Percentiles rank a stretch among this genome's conserved stretches.
These are phyloP conservation scores for Xylariaceae sp. DNA, from an alignment of 2,329 filamentous ascomycete genomes.

Conservation along the genomic window DNA sequence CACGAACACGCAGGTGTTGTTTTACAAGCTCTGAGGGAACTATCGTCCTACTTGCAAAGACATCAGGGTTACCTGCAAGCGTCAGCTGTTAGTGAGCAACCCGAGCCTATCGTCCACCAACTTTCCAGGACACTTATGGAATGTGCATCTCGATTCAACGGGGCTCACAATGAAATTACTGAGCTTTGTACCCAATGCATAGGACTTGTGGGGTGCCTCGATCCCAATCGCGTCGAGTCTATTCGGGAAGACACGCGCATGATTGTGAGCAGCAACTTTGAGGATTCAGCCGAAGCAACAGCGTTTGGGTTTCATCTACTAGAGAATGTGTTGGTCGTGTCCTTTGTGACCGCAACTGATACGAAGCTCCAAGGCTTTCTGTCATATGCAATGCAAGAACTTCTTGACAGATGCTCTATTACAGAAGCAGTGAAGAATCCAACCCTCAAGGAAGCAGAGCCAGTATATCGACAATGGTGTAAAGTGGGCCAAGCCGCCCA, in stretches of 20 bases:
- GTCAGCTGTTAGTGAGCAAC: constrained; percentile 77
- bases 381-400: constrained; percentile 90
- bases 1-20: constrained; percentile 88
- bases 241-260: constrained; percentile 77
- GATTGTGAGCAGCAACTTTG: constrained; percentile 83
- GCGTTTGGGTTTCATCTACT: constrained; percentile 84
- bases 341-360: constrained; percentile 87
- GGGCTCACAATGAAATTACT: constrained; percentile 62
- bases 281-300: constrained; percentile 69
- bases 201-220: constrained; percentile 85
- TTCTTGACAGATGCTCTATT: constrained; percentile 75
- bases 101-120: constrained; percentile 66
- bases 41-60: constrained; percentile 65
- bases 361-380: constrained; percentile 85
- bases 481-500: constrained; percentile 71
- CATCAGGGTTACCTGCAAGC: constrained; percentile 78
- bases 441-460: constrained; percentile 46
- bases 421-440: constrained; percentile 49
- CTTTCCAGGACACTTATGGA: constrained; percentile 79
- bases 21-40: constrained; percentile 72
- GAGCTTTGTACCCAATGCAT: constrained; percentile 75
- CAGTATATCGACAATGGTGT: constrained; percentile 71
- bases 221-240: constrained; percentile 83
- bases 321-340: constrained; percentile 82
- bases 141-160: constrained; percentile 76